Conservation (phyloP, 2,329 filamentous ascomycete species). For the Passalora sequoiae region DNA sequence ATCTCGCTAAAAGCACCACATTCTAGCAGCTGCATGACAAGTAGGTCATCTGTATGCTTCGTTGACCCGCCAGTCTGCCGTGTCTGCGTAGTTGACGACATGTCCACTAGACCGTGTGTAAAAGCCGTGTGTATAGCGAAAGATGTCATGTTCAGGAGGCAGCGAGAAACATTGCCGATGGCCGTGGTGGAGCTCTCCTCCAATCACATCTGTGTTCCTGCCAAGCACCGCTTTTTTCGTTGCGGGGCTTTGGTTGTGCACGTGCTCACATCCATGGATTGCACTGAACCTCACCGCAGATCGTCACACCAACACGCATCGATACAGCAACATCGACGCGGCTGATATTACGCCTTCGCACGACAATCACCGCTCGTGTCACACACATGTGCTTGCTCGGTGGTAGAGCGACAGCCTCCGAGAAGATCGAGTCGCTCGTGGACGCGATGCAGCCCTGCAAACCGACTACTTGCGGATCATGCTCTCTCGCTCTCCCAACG, state of each 20-base stretch:
- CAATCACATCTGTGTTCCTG: not conserved
- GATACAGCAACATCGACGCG: too few species aligned
- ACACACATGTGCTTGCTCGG: not conserved
- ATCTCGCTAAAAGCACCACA: not conserved
- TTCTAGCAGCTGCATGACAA: not conserved
- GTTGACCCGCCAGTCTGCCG: not conserved
- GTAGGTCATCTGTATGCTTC: conserved; percentile 3
- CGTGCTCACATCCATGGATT: too few species aligned
- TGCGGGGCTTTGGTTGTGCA: too few species aligned
- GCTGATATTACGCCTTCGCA: not conserved
- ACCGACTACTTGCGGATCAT: not conserved
- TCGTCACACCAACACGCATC: too few species aligned
- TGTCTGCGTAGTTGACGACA: not conserved
- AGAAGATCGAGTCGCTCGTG: not conserved
- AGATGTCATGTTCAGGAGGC: not conserved
- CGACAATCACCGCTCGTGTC: not conserved
- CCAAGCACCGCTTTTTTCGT: not conserved
- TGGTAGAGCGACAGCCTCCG: not conserved
- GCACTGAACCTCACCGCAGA: too few species aligned
- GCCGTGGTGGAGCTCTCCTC: not conserved
- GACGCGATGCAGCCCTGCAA: not conserved
- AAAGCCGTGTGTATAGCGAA: not conserved
- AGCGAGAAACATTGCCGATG: not conserved
- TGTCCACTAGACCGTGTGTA: not conserved
- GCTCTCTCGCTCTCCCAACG: not conserved